Evolutionary conservation across 495 filamentous ascomycete species (phyloP).

Genomic region (Lasiosphaeriaceae sp.): DNA sequence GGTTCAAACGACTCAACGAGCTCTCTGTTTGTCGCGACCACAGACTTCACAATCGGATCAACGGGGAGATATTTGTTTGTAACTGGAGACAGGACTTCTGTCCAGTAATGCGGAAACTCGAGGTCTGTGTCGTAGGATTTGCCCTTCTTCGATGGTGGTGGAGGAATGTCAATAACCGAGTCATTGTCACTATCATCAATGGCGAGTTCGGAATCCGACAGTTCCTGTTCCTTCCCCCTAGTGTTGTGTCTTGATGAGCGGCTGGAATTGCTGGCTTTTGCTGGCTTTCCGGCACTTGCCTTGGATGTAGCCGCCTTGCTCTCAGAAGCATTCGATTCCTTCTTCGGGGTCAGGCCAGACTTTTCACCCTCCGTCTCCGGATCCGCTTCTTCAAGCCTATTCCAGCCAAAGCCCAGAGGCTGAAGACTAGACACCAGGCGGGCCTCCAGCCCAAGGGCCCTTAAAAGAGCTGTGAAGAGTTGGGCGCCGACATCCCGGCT

Average conservation of each 20-base stretch:
- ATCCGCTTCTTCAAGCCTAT: conserved; percentile 70
- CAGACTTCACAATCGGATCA: conserved; percentile 65
- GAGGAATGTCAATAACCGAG: conserved; percentile 32
- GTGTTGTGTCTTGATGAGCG: conserved; percentile 48
- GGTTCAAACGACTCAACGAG: conserved; percentile 75
- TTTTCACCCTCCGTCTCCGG: conserved; percentile 33
- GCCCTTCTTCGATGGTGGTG: conserved; percentile 21
- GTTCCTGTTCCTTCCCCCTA: conserved; percentile 25
- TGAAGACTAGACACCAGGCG: conserved; percentile 81
- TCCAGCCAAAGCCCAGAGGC: conserved; percentile 87
- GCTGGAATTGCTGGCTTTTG: conserved; percentile 19
- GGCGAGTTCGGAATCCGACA: conserved; percentile 36
- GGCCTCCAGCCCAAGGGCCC: conserved; percentile 76
- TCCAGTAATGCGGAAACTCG: conserved; percentile 87
- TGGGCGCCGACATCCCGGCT: conserved; percentile 86
- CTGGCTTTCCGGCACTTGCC: conserved; percentile 9
- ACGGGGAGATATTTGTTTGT: conserved; percentile 75
- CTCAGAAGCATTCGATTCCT: conserved; percentile 7
- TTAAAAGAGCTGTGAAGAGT: conserved; percentile 84
- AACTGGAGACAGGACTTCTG: conserved; percentile 77
- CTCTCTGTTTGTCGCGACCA: conserved; percentile 64
- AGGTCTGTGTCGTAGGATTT: conserved; percentile 63
- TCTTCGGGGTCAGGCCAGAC: conserved; percentile 13
- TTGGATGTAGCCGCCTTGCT: conserved; percentile 3
- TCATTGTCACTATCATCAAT: conserved; percentile 38